Conservation (phyloP, 345 rosid genomes). For the Gossypium bickii region DNA sequence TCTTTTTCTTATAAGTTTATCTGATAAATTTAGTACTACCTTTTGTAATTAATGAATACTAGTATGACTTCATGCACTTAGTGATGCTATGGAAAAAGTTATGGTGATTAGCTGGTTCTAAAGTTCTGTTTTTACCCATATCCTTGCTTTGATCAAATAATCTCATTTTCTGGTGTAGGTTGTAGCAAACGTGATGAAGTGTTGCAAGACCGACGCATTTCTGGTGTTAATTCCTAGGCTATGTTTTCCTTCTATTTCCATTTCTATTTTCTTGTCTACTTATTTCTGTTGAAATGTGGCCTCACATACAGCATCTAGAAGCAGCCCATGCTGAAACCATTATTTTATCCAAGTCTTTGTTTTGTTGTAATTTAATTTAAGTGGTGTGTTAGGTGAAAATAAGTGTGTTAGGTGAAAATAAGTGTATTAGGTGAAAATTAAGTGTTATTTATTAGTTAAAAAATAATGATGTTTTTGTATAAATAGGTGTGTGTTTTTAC, state of each 20-base stretch:
- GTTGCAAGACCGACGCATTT: conserved; percentile 88
- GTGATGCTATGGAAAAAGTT: not conserved
- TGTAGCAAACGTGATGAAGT: conserved; percentile 78
- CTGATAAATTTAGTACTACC: not conserved
- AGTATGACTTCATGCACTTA: not conserved
- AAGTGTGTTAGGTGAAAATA: too few species aligned
- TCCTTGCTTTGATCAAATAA: not conserved
- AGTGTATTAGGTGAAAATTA: too few species aligned
- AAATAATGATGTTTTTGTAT: too few species aligned
- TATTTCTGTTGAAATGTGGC: too few species aligned
- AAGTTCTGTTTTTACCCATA: not conserved
- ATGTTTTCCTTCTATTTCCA: not conserved
- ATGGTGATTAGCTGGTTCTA: not conserved
- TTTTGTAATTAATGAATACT: not conserved
- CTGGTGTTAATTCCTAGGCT: conserved; percentile 42
- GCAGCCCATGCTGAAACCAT: too few species aligned
- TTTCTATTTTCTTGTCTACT: not conserved
- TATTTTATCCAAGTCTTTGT: too few species aligned
- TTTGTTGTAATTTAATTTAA: too few species aligned
- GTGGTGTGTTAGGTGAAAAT: too few species aligned
- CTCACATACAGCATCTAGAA: too few species aligned
- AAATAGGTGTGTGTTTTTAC: too few species aligned
- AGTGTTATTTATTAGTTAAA: too few species aligned
- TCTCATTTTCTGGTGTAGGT: conserved; percentile 33
- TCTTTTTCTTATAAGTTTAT: not conserved